Evolutionary conservation across 805 yeast species (phyloP), one percentile per base, ranked within the genome.

Genomic region (Kregervanrija delftensis): DNA sequence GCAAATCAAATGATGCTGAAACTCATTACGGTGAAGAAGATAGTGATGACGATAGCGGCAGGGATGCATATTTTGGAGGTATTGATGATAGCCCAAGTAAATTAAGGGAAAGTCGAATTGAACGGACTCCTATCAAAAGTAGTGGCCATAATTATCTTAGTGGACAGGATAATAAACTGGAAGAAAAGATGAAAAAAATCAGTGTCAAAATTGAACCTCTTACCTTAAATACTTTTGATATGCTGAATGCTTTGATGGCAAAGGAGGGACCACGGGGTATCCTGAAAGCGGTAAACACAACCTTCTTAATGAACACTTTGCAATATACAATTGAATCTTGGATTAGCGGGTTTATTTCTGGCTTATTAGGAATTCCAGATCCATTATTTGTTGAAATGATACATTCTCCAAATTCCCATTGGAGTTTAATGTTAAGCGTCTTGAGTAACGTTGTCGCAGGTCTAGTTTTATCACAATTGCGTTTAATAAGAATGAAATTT

Each of bases 301-400:
- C 95, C 0, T 91, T 89, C 56, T 71, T 93, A 14, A 74, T 84
- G 58, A 83, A 76, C 43, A 84, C 95, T 0, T 68, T 88, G 14
- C 77, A 83, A 2, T 77, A 80, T 40, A 84, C 96, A 0, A 66
- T 89, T 39, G 91, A 86, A 57, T 87, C 96, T 1, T 90, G 98
- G 97, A 71, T 89, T 40, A 84, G 95, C 0, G 96, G 96, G 3
- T 77, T 90, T 50, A 59, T 89, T 8, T 81, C 96, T 4, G 93
- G 96, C 2, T 66, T 86, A 39, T 62, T 86, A 42, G 83, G 85
- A 14, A 77, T 88, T 30, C 96, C 96, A 0, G 97, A 90, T 59
- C 96, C 96, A 3, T 79, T 81, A 49, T 83, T 88, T 60, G 81
- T 88, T 53, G 96, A 87, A 50, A 73, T 85, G 41, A 73, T 86